Evolutionary conservation across 2,329 filamentous ascomycete genomes (phyloP).

Genomic region (Penicillium sp.): DNA sequence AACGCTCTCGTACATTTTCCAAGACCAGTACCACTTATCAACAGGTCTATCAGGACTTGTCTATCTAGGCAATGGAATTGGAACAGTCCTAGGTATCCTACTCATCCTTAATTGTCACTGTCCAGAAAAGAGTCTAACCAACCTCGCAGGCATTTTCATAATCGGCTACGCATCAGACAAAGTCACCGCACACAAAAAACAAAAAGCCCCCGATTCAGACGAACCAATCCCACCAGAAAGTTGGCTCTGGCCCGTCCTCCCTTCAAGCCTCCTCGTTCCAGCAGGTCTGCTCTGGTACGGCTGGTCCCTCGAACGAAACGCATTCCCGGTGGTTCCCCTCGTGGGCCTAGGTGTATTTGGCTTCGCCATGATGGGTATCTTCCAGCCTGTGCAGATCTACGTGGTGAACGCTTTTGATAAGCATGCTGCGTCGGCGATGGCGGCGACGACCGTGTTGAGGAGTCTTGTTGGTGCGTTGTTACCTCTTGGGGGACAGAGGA

Average conservation of each 20-base stretch:
- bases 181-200: background rate
- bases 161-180: background rate
- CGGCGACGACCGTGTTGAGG: constrained; percentile 19
- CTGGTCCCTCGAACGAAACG: background rate
- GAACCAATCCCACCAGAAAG: background rate
- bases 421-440: constrained; percentile 9
- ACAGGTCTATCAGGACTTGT: background rate
- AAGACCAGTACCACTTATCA: background rate
- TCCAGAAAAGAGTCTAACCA: background rate
- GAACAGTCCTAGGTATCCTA: background rate
- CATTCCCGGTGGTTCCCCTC: background rate
- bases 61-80: constrained; percentile 2
- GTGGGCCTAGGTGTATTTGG: background rate
- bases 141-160: background rate
- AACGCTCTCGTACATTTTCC: background rate
- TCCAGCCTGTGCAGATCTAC: constrained; percentile 6
- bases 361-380: constrained; percentile 6
- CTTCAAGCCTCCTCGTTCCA: background rate
- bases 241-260: background rate
- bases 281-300: background rate
- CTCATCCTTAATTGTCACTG: background rate
- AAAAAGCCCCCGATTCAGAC: background rate
- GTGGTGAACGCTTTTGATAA: constrained; percentile 7
- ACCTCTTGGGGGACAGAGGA: constrained; percentile 57
- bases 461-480: constrained; percentile 58